Base-by-base conservation (phyloP, 352 stramenopile genomes). In the Phytopythium delawarense region DNA sequence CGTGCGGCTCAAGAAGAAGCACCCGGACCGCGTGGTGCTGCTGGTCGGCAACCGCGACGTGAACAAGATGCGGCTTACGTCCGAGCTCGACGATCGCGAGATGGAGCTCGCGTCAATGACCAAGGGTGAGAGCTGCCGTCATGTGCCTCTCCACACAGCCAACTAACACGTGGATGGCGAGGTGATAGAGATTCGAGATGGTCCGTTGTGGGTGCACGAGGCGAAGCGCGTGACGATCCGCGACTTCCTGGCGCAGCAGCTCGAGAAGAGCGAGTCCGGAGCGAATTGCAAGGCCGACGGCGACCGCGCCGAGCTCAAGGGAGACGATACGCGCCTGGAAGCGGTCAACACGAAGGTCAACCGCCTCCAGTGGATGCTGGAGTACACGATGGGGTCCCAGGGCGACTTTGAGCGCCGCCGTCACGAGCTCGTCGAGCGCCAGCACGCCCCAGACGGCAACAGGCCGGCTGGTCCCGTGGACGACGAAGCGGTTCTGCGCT, bases 11-110 rank as follows among this genome's bases (percentile, higher is more conserved):
- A 97, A 97, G 72, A 78, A 87, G 60, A 67, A 78, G 34, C 84
- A 98, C 69, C 90, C 87, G 0, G 78, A 95, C 35, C 88, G 88
- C 52, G 92, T 98, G 16, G 84, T 96, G 70, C 72, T 98, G 50
- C 81, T 98, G 50, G 93, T 96, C 44, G 93, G 93, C 15, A 98
- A 98, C 65, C 88, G 93, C 54, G 93, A 98, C 73, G 80, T 97
- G 54, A 98, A 98, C 76, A 98, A 98, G 69, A 87, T 98, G 61
- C 71, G 91, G 32, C 77, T 97, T 32, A 91, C 83, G 12, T 87
- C 81, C 1, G 91, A 97, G 65, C 64, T 96, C 7, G 74, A 77
- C 25, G 74, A 96, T 35, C 69, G 60, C 5, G 86, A 96, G 59
- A 80, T 96, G 78, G 56, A 81, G 54, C 63, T 93, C 9, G 21